Conservation (phyloP, 2,329 filamentous ascomycete species). For the Teratosphaeria epicoccoides region DNA sequence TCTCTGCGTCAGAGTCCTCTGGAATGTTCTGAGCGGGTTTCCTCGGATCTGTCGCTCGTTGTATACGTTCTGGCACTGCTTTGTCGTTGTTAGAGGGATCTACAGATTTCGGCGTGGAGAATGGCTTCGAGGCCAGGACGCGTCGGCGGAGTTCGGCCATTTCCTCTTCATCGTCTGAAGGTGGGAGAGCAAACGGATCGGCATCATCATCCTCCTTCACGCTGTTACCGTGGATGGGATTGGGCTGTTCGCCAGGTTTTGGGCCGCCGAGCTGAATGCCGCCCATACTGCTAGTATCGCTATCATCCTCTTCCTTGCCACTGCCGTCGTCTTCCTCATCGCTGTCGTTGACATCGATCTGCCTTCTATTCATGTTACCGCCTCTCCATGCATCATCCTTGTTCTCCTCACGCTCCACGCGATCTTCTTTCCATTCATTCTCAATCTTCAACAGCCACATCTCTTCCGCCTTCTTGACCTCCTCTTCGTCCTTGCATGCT, state of each 20-base stretch:
- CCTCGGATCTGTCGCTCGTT: conserved; percentile 42
- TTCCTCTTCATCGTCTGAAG: conserved; percentile 68
- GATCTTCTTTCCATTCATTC: conserved; percentile 72
- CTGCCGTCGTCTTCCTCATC: conserved; percentile 40
- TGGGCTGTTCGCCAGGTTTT: conserved; percentile 43
- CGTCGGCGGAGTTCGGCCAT: conserved; percentile 88
- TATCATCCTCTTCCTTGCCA: conserved; percentile 33
- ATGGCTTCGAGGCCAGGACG: conserved; percentile 85
- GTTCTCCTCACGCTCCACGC: conserved; percentile 48
- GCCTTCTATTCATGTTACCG: conserved; percentile 71
- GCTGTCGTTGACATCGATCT: conserved; percentile 34
- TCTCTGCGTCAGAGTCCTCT: conserved; percentile 54
- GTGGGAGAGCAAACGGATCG: conserved; percentile 67
- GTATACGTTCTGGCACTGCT: conserved; percentile 48
- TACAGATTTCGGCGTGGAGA: conserved; percentile 47
- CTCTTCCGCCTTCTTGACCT: conserved; percentile 72
- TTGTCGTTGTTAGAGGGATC: conserved; percentile 23
- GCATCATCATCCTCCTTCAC: conserved; percentile 37
- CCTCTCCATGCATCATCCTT: conserved; percentile 75
- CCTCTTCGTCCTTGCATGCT: conserved; percentile 68
- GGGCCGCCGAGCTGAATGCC: conserved; percentile 26
- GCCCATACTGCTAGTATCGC: conserved; percentile 25
- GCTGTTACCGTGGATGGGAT: conserved; percentile 31
- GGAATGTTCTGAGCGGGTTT: conserved; percentile 30
- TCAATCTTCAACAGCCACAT: conserved; percentile 86